Evolutionary conservation across 2,329 filamentous ascomycete genomes (phyloP).

Genomic region (Aureobasidium uvarum): DNA sequence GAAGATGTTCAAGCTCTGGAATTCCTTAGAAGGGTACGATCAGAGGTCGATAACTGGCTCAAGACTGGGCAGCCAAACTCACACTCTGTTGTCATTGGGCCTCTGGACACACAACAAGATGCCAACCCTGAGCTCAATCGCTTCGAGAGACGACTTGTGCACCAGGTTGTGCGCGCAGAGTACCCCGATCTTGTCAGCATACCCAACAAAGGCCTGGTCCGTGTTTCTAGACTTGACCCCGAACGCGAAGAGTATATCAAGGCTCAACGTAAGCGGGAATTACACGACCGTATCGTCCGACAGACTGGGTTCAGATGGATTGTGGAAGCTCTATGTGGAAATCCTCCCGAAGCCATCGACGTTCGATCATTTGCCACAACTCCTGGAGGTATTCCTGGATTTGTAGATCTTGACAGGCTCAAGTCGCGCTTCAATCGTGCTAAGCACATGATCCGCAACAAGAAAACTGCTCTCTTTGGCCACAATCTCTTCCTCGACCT

Average conservation of each 20-base stretch:
- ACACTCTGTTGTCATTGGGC: slow-evolving; percentile 40
- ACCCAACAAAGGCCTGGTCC: slow-evolving; percentile 45
- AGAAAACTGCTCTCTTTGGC: slow-evolving; percentile 56
- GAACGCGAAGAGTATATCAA: slow-evolving; percentile 46
- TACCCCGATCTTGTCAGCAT: slow-evolving; percentile 52
- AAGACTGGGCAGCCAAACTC: slow-evolving; percentile 33
- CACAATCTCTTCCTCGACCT: slow-evolving; percentile 66
- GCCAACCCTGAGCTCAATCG: slow-evolving; percentile 47
- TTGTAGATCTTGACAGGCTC: slow-evolving; percentile 39
- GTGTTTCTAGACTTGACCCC: slow-evolving; percentile 45
- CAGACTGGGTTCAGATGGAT: slow-evolving; percentile 53
- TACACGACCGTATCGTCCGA: slow-evolving; percentile 43
- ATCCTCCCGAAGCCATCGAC: slow-evolving; percentile 41
- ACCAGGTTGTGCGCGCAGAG: slow-evolving; percentile 64
- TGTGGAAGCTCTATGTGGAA: slow-evolving; percentile 48
- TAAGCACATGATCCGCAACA: slow-evolving; percentile 45
- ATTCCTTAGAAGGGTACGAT: slow-evolving; percentile 50
- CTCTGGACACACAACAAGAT: slow-evolving; percentile 30
- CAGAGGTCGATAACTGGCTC: slow-evolving; percentile 51
- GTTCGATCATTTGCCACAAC: slow-evolving; percentile 40
- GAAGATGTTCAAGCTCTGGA: slow-evolving; percentile 54
- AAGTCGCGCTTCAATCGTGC: slow-evolving; percentile 43
- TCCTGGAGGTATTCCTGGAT: slow-evolving; percentile 39
- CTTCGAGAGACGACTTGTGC: slow-evolving; percentile 64
- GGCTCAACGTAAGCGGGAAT: slow-evolving; percentile 40